These are phyloP conservation scores for Chalciporus chontae DNA, from an alignment of 768 basidiomycete species.

Conservation along the genomic window DNA sequence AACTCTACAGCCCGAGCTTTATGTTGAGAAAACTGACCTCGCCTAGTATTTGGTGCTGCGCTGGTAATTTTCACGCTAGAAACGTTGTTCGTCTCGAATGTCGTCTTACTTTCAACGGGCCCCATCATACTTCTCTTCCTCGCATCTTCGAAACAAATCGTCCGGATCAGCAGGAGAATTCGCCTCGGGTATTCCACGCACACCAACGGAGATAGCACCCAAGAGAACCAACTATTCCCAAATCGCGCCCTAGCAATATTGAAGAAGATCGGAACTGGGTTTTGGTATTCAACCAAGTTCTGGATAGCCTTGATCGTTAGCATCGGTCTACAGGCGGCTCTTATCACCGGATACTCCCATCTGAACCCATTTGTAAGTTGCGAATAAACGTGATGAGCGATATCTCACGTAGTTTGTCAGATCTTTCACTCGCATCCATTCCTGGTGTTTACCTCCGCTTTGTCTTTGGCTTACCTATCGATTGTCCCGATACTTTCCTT, in stretches of 20 bases:
- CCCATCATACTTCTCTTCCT: constrained; percentile 53
- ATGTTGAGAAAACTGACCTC: background rate
- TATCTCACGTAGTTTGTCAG: constrained; percentile 33
- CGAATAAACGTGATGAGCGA: background rate
- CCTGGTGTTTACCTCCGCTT: constrained; percentile 45
- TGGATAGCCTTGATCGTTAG: constrained; percentile 54
- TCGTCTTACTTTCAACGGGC: constrained; percentile 59
- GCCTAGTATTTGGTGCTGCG: constrained; percentile 53
- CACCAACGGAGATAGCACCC: background rate
- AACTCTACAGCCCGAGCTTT: background rate
- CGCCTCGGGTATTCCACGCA: constrained; percentile 9
- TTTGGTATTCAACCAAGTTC: constrained; percentile 57
- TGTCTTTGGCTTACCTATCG: constrained; percentile 49
- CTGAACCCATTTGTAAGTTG: constrained; percentile 62
- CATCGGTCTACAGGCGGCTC: constrained; percentile 41
- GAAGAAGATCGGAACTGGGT: constrained; percentile 24
- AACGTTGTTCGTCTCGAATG: constrained; percentile 51
- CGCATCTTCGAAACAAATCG: constrained; percentile 32
- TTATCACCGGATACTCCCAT: constrained; percentile 47
- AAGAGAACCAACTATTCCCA: constrained; percentile 6
- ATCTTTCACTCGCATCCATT: constrained; percentile 57
- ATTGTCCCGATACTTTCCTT: constrained; percentile 41
- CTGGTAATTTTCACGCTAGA: constrained; percentile 55
- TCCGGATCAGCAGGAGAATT: constrained; percentile 17
- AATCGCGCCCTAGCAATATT: constrained; percentile 23